Base-by-base conservation (phyloP, 768 basidiomycete genomes). In the Tricholoma saponaceum region DNA sequence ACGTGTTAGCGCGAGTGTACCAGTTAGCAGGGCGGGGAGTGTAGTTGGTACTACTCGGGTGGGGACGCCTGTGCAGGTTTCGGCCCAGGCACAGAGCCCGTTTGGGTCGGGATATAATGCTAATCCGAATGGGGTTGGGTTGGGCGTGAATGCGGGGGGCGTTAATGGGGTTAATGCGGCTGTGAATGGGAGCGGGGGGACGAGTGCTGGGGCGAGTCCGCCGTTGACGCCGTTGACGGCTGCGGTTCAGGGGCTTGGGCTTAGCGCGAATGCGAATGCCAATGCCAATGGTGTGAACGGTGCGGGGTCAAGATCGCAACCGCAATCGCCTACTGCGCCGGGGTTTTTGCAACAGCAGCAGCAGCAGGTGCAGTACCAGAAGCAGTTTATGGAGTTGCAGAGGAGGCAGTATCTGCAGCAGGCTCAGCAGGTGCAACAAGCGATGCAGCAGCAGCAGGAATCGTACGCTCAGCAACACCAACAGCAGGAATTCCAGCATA, bases 271-370 rank as follows among this genome's bases (percentile, higher is more conserved):
- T 12, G 33, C 33, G 14, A 25, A 13, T 23, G 10, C 43, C 18
- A 44, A 12, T 23, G 69, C 65, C 18, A 63, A 60, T 49, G 55
- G 28, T 56, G 43, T 16, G 22, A 13, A 52, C 28, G 35, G 63
- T 35, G 51, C 50, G 20, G 60, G 59, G 18, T 71, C 49, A 13
- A 39, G 55, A 55, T 70, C 74, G 52, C 74, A 75, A 54, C 70
- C 72, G 56, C 74, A 75, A 51, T 64, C 71, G 12, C 74, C 74
- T 30, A 71, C 74, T 0, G 71, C 70, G n/a, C 66, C 70, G 23
- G 53, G 41, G 58, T 54, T 39, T 58, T 66, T n/a, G 60, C 64
- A 64, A 47, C 60, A 59, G 26, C 60, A 60, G 32, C 70, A 61
- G 33, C 56, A 63, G 30, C 54, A 65, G 52, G n/a, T 61, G 59